Percentiles rank a stretch among this genome's conserved stretches.
These are phyloP conservation scores for Aureobasidium sp. DNA, from an alignment of 2,329 filamentous ascomycete genomes.

Conservation along the genomic window DNA sequence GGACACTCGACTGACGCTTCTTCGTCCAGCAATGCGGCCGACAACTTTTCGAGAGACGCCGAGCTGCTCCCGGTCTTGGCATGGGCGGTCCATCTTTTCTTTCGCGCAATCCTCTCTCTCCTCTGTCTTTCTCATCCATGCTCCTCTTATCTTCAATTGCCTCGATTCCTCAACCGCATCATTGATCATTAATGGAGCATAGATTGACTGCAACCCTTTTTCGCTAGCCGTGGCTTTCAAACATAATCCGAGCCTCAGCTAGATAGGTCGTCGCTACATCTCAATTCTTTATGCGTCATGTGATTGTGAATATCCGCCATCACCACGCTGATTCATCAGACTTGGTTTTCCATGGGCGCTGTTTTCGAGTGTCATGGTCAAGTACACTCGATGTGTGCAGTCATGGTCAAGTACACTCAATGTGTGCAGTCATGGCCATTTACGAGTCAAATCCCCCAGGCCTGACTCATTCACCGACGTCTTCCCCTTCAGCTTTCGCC, in stretches of 20 bases:
- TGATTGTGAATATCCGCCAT: no score
- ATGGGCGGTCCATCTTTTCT: neutral
- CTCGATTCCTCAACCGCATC: slow-evolving; percentile 58
- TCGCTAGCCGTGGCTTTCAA: slow-evolving; percentile 94
- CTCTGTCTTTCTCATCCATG: slow-evolving; percentile 33
- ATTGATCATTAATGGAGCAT: slow-evolving; percentile 87
- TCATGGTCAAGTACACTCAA: no score
- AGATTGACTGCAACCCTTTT: slow-evolving; percentile 75
- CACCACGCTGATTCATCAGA: no score
- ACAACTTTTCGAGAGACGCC: slow-evolving; percentile 13
- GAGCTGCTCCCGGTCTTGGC: neutral
- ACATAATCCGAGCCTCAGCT: slow-evolving; percentile 68
- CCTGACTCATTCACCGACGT: neutral
- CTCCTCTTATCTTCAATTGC: slow-evolving; percentile 93
- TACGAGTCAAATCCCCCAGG: no score
- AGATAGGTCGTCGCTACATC: slow-evolving; percentile 63
- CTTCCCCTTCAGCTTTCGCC: neutral
- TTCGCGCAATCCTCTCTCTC: slow-evolving; percentile 1
- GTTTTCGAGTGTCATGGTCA: no score
- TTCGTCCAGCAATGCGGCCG: neutral
- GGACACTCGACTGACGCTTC: neutral
- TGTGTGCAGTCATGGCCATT: no score
- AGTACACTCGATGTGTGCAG: no score
- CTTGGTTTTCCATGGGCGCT: no score
- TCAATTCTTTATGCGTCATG: neutral